Base-by-base conservation (phyloP, 2,329 filamentous ascomycete genomes). In the Cladosporium sp. region DNA sequence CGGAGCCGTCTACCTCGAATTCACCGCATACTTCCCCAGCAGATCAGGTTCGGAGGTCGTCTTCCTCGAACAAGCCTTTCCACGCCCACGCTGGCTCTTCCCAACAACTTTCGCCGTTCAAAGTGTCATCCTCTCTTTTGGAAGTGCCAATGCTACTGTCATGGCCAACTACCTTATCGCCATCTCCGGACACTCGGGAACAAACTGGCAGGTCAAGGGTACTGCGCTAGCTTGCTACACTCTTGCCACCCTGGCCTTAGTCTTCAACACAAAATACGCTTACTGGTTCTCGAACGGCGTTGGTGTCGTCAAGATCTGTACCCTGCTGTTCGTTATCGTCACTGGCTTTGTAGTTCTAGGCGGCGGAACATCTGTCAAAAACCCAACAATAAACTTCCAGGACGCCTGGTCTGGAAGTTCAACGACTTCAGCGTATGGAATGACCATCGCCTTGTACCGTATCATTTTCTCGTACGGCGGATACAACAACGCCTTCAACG, bases 31-130 rank as follows among this genome's bases (percentile, higher is more conserved):
- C 54, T 86, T 85, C 52, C 82, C 83, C 0, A 85, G 78, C 59
- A 77, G 83, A 8, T 84, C 79, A 2, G 47, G 47, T 15, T 76
- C 77, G 0, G 81, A 86, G 58, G 82, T 84, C 0, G 83, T 84
- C 0, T 86, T 85, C 56, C 72, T 86, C 0, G 83, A 86, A 57
- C 83, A 86, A 59, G 79, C 81, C 0, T 87, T 78, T 54, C 82
- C 82, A 1, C 73, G 80, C 1, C 84, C 83, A 0, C 77, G 73
- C 49, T 83, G 80, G 59, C 74, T 86, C 52, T 79, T 86, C 43
- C 81, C 83, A 0, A 79, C 79, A 0, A 72, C 80, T 0, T 86
- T 83, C 60, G 83, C 83, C 0, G 76, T 84, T 3, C 79, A 83
- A 59, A 76, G 76, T 0, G 79, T 86, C 1, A 62, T 83, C 1